Conservation (phyloP, 2,329 filamentous ascomycete species). For the Claviceps humidiphila region DNA sequence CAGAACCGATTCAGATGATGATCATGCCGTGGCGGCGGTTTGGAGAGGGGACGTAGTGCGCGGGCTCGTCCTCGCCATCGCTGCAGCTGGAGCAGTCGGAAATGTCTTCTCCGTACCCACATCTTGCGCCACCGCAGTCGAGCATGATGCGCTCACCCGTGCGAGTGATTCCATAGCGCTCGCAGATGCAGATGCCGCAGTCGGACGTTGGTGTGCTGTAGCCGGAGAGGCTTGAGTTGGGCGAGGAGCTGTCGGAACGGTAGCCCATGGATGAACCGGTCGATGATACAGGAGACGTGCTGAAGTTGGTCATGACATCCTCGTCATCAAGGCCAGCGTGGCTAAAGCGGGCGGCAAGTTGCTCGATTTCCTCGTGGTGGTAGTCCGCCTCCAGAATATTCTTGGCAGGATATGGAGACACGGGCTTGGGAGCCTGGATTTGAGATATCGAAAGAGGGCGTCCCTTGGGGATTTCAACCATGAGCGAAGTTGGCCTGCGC, state of each 20-base stretch:
- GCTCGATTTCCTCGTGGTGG: conserved; percentile 59
- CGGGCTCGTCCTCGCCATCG: conserved; percentile 44
- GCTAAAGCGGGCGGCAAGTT: conserved; percentile 65
- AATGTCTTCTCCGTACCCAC: conserved; percentile 64
- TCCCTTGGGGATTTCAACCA: conserved; percentile 68
- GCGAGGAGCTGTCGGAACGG: conserved; percentile 61
- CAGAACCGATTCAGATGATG: conserved; percentile 27
- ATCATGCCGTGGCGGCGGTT: conserved; percentile 53
- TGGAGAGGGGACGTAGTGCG: conserved; percentile 29
- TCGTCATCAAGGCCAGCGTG: conserved; percentile 44
- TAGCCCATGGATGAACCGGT: conserved; percentile 57
- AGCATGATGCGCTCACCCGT: conserved; percentile 87
- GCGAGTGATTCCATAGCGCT: conserved; percentile 93
- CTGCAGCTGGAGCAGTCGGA: conserved; percentile 56
- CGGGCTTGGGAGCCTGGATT: conserved; percentile 83
- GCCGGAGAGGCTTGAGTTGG: conserved; percentile 59
- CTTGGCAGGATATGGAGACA: conserved; percentile 75
- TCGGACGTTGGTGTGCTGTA: conserved; percentile 71
- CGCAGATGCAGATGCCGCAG: conserved; percentile 74
- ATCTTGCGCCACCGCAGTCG: conserved; percentile 83
- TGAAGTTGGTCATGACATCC: conserved; percentile 41
- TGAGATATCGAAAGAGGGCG: conserved; percentile 77
- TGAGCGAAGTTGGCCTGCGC: conserved; percentile 35
- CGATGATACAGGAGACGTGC: conserved; percentile 49
- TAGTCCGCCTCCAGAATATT: conserved; percentile 77